Evolutionary conservation across 371 early-diverging fungal genomes (phyloP), one percentile per base, ranked within the genome.

Genomic region (Haplosporangium sp.): DNA sequence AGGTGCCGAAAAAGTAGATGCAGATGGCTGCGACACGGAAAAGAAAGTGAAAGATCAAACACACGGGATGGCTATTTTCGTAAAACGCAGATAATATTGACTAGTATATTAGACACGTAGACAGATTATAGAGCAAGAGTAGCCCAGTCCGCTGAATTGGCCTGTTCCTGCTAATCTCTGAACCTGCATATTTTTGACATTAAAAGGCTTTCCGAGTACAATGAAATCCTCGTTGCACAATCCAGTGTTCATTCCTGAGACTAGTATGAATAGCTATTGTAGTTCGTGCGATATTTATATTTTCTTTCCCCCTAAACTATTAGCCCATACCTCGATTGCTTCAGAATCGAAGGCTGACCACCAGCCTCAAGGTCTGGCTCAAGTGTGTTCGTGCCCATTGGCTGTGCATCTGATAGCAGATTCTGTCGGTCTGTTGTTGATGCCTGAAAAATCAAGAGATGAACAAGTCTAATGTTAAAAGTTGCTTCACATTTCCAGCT

Each of bases 1-100:
- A 85, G 38, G 86, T 87, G 42, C 94, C 94, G 58, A 98, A 87
- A 57, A 97, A 76, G 85, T 97, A 98, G 48, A 92, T 90, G 37
- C 92, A 83, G 40, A 97, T 83, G 2, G 97, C 96, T 10, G 87
- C 86, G 34, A 88, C 65, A 38, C 96, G 93, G 87, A 98, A 98
- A 17, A 92, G 82, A 48, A 96, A 85, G 83, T 96, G 96, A 84
- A 97, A 98, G 60, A 96, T 84, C 5, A 98, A 91, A 38, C 96
- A 96, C 10, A 92, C 82, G 2, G 99, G 99, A 81, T 98, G 99
- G 75, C 95, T 95, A 65, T 20, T 42, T 42, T 61, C 19, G 10
- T 42, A 9, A 27, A 52, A 45, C 50, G 50, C n/a, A n/a, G n/a
- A 50, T 15, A 50, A n/a, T n/a, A 50, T n/a, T 15, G 4, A 50